Evolutionary conservation across 306 rosid species (phyloP).

Genomic region (Cicer yamashitae): DNA sequence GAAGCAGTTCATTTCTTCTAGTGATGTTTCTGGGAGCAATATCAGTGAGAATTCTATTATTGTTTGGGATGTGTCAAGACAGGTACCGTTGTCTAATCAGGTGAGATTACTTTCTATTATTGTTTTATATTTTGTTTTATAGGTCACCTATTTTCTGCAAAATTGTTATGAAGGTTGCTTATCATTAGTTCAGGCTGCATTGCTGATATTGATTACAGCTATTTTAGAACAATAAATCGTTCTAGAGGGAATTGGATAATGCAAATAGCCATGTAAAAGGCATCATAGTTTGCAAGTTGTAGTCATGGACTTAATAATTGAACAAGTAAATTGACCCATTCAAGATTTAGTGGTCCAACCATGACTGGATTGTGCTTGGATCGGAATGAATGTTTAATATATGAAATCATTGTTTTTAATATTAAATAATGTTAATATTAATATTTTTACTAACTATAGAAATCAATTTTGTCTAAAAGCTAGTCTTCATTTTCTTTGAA

Average conservation of each 20-base stretch:
- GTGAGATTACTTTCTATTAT: conserved; percentile 50
- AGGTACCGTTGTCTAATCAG: conserved; percentile 90
- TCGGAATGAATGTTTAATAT: neutral
- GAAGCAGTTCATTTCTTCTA: conserved; percentile 79
- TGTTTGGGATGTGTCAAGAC: conserved; percentile 85
- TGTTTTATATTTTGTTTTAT: conserved; percentile 1
- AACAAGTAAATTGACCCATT: conserved; percentile 1
- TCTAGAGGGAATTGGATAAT: conserved; percentile 16
- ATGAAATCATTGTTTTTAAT: conserved; percentile 1
- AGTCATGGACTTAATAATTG: neutral
- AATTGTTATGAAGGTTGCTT: conserved; percentile 18
- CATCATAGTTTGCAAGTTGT: conserved; percentile 35
- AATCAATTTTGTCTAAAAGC: neutral
- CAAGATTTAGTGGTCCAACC: conserved; percentile 11
- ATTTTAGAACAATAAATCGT: conserved; percentile 14
- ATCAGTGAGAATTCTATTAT: conserved; percentile 79
- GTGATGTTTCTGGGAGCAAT: conserved; percentile 77
- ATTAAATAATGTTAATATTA: neutral
- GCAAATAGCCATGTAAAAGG: conserved; percentile 21
- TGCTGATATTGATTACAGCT: conserved; percentile 23
- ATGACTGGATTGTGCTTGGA: neutral
- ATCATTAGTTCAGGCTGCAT: conserved; percentile 27
- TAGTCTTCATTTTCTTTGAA: neutral
- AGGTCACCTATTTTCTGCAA: conserved; percentile 14
- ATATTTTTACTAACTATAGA: too few species aligned